Evolutionary conservation across 768 basidiomycete genomes (phyloP).

Genomic region (Tubosaeta sp.): DNA sequence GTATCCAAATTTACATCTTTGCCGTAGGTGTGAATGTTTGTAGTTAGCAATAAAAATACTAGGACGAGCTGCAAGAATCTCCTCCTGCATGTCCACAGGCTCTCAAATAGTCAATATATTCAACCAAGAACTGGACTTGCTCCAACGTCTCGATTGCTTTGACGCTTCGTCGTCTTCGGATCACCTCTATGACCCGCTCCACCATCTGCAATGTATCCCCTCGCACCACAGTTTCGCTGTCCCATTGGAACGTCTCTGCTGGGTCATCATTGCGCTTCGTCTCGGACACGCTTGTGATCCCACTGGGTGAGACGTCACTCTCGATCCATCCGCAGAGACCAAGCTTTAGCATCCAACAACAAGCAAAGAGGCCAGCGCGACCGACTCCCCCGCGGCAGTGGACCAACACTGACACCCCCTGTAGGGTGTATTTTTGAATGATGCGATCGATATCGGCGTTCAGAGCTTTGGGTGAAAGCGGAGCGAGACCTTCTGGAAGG

Average conservation of each 20-base stretch:
- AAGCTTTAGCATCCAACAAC: slow-evolving; percentile 89
- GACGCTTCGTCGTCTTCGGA: slow-evolving; percentile 70
- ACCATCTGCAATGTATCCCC: slow-evolving; percentile 60
- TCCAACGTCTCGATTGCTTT: slow-evolving; percentile 95
- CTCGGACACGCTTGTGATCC: slow-evolving; percentile 10
- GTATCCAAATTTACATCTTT: background rate
- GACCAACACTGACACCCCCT: slow-evolving; percentile 67
- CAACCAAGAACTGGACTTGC: slow-evolving; percentile 80
- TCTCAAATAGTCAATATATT: slow-evolving; percentile 65
- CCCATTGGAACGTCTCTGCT: slow-evolving; percentile 10
- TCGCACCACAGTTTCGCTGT: slow-evolving; percentile 26
- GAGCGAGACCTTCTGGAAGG: slow-evolving; percentile 86
- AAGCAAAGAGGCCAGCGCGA: slow-evolving; percentile 86
- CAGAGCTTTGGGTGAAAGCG: slow-evolving; percentile 51
- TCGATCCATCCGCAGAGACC: slow-evolving; percentile 78
- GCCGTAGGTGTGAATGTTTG: no score
- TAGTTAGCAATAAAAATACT: background rate
- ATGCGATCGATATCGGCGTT: slow-evolving; percentile 64
- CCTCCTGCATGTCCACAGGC: slow-evolving; percentile 2
- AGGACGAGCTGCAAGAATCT: background rate
- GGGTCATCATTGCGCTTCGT: background rate
- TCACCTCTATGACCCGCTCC: slow-evolving; percentile 66
- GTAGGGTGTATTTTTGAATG: slow-evolving; percentile 68
- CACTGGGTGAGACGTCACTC: slow-evolving; percentile 8
- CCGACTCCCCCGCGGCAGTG: slow-evolving; percentile 96